Percentiles rank a stretch among this genome's conserved stretches.
Conservation (phyloP, 352 stramenopile genomes). For the Phytophthora tentaculata region DNA sequence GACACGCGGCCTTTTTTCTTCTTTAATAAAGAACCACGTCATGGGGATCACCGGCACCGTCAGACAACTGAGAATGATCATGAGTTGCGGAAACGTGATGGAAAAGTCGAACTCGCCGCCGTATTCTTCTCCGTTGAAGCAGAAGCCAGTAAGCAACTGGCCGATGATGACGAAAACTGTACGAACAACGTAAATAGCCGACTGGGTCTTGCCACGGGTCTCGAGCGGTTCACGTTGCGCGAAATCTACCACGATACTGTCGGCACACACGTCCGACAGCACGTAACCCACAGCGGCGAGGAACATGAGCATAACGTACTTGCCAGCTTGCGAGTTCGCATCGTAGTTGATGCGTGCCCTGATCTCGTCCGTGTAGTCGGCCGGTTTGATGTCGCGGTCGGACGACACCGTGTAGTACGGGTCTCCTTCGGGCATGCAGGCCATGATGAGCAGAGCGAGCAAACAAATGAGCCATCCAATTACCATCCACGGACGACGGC, state of each 20-base stretch:
- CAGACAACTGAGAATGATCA: slow-evolving; percentile 34
- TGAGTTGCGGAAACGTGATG: slow-evolving; percentile 37
- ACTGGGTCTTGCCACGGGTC: slow-evolving; percentile 46
- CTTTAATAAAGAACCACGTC: slow-evolving; percentile 49
- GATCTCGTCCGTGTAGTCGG: slow-evolving; percentile 31
- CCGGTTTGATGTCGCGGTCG: slow-evolving; percentile 29
- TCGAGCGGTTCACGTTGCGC: slow-evolving; percentile 45
- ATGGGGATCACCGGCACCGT: slow-evolving; percentile 34
- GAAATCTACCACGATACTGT: slow-evolving; percentile 45
- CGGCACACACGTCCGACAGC: slow-evolving; percentile 33
- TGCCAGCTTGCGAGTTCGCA: slow-evolving; percentile 16
- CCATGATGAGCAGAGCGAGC: slow-evolving; percentile 40
- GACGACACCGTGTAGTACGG: slow-evolving; percentile 36
- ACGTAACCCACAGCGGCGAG: slow-evolving; percentile 33
- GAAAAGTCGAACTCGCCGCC: slow-evolving; percentile 37
- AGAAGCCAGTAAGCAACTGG: slow-evolving; percentile 31
- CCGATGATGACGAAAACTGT: slow-evolving; percentile 32
- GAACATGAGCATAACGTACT: slow-evolving; percentile 42
- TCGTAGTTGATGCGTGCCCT: slow-evolving; percentile 25
- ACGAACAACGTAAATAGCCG: slow-evolving; percentile 24
- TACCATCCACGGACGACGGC: slow-evolving; percentile 27
- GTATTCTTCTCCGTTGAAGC: slow-evolving; percentile 39
- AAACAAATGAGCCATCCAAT: slow-evolving; percentile 42
- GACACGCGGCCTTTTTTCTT: slow-evolving; percentile 38
- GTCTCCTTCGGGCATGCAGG: slow-evolving; percentile 22